Evolutionary conservation across 108 stramenopile species (phyloP), one percentile per base, ranked within the genome.

Genomic region (Cyclostephanos tholiformis): DNA sequence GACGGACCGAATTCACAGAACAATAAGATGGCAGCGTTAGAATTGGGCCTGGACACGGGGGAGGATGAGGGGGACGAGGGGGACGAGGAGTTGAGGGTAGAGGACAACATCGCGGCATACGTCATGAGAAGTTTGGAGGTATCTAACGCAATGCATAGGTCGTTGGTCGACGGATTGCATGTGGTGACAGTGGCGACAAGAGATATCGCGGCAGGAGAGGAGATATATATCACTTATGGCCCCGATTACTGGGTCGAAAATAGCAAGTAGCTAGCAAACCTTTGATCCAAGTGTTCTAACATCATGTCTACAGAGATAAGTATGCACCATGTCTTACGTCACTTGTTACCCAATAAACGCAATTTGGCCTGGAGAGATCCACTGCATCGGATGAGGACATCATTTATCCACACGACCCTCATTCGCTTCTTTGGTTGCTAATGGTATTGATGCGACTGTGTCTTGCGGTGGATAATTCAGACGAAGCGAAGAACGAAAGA

Each of bases 191-290:
- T 82, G 38, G 82, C 82, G 25, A 59, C 41, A 23, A 57, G 72
- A 26, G 69, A 75, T 60, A 82, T 82, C 41, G 20, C 38, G 63
- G 53, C 51, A 55, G 82, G 77, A 38, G 82, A 82, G 38, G 82
- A 82, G 35, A 67, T 82, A 32, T 68, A 78, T 6, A 76, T 82
- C 20, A 77, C 77, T 22, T 82, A 82, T 48, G 80, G 80, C 14
- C 75, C 80, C 2, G 80, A 77, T 26, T 82, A 76, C 57, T 82
- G 80, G 80, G 46, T 74, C 16, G 53, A 26, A 55, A 26, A 68
- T 56, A 55, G 51, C 38, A 35, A 64, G 27, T 46, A 46, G 44
- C 41, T 41, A 41, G 22, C 14, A n/a, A 63, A 2, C 0, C 23
- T 2, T 19, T 60, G n/a, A n/a, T n/a, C n/a, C n/a, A n/a, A n/a